Base-by-base conservation (phyloP, 306 rosid species). In the Trichosanthes cucumerina region DNA sequence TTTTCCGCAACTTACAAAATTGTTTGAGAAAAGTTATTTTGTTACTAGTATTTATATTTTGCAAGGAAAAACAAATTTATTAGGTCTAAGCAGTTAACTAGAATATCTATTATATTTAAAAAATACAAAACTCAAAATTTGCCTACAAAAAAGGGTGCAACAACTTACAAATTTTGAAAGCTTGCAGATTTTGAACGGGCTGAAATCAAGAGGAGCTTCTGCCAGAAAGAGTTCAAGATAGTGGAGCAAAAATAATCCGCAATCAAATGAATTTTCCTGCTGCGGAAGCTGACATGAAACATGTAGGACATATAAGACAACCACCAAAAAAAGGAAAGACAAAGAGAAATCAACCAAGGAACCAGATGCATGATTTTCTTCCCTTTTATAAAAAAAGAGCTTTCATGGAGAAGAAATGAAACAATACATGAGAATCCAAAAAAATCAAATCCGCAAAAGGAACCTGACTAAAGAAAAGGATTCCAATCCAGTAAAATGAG, bases 161-260 rank as follows among this genome's bases (percentile, higher is more conserved):
- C 56, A 65, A 86, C 98, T 94, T 89, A 94, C 98, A 56, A 90
- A 92, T 81, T 81, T 85, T 85, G 96, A 89, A 82, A 84, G 85
- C 86, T 89, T 89, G 70, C 87, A 83, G 83, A 94, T 76, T 65
- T 83, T 80, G 86, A 88, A 86, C 31, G 98, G 98, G 80, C 85
- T 94, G 87, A 94, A 94, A 83, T 80, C 83, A 82, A 59, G 83
- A 82, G 98, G 98, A 76, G 92, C 93, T 83, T 92, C 92, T 36
- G 85, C 86, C 33, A 94, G 83, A 87, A 94, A 94, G 71, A 89
- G 93, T 87, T 94, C 98, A 54, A 94, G 86, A 86, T 92, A 94
- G 89, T 94, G 98, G 69, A 94, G 98, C 82, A 94, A 82, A 85
- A 94, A 94, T 77, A 94, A 88, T 76, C 98, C 98, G 26, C 98